Evolutionary conservation across 331 rosid species (phyloP).

Genomic region (Dryas integrifolia): DNA sequence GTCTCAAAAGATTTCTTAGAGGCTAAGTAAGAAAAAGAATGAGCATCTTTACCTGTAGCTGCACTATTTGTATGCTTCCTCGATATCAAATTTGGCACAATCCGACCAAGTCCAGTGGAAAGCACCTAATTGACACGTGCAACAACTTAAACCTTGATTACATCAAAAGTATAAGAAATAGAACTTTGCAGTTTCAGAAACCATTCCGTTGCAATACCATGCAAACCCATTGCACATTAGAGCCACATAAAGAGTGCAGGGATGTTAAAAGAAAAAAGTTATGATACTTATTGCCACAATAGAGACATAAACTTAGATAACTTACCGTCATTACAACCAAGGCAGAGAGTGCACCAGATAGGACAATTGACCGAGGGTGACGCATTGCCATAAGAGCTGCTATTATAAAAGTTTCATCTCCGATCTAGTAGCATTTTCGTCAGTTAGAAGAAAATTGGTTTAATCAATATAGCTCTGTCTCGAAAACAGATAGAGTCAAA

Average conservation of each 20-base stretch:
- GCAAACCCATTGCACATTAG: conserved; percentile 27
- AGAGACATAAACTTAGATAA: conserved; percentile 7
- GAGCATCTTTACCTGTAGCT: conserved; percentile 63
- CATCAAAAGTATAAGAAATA: conserved; percentile 21
- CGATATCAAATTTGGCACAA: conserved; percentile 97
- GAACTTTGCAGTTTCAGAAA: conserved; percentile 26
- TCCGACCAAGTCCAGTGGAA: conserved; percentile 94
- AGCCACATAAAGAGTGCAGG: conserved; percentile 1
- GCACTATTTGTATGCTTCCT: conserved; percentile 98
- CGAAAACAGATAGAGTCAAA: neutral
- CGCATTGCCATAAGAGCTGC: conserved; percentile 99
- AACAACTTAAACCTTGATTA: conserved; percentile 36
- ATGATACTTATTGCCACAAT: neutral
- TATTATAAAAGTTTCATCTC: conserved; percentile 96
- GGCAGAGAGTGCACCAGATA: conserved; percentile 91
- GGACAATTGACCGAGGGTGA: conserved; percentile 90
- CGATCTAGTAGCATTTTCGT: conserved; percentile 59
- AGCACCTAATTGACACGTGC: conserved; percentile 62
- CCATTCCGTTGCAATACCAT: conserved; percentile 19
- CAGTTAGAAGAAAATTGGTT: conserved; percentile 25
- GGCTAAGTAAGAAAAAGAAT: neutral
- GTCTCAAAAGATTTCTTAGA: neutral
- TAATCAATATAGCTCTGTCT: neutral
- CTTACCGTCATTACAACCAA: conserved; percentile 91
- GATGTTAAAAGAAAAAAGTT: neutral